A percentile compares a stretch with the other conserved stretches of the same genome.
Conservation (phyloP, 2,329 filamentous ascomycete species). For the Colletotrichum karsti region DNA sequence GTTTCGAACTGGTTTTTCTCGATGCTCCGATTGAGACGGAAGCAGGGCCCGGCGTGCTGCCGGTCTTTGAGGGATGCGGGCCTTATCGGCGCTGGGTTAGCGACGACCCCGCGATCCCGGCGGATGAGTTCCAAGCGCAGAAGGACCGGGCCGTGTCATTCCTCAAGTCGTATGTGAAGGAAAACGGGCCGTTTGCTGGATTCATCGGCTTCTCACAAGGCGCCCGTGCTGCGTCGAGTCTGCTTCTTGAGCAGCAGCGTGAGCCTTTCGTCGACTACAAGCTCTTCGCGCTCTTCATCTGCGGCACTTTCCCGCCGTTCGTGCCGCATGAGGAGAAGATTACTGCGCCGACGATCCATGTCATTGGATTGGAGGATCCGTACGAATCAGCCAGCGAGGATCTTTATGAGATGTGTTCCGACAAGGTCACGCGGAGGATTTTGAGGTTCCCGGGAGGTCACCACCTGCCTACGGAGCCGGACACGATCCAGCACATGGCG, state of each 20-base stretch:
- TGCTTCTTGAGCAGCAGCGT: slow-evolving; percentile 24
- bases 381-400: slow-evolving; percentile 13
- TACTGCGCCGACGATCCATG: slow-evolving; percentile 9
- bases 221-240: slow-evolving; percentile 14
- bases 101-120: slow-evolving; percentile 17
- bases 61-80: slow-evolving; percentile 22
- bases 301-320: slow-evolving; percentile 22
- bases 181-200: slow-evolving; percentile 23
- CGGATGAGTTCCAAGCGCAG: slow-evolving; percentile 12
- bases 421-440: slow-evolving; percentile 6
- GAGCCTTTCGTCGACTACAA: slow-evolving; percentile 4
- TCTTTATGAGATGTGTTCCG: slow-evolving; percentile 6
- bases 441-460: slow-evolving; percentile 16
- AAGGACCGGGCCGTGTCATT: slow-evolving; percentile 12
- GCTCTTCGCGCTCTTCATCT: slow-evolving; percentile 20
- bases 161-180: slow-evolving; percentile 13
- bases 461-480: slow-evolving; percentile 15
- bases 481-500: slow-evolving; percentile 13
- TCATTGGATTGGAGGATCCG: slow-evolving; percentile 18
- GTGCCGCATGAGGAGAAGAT: slow-evolving; percentile 13
- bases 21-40: slow-evolving; percentile 18
- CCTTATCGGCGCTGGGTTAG: slow-evolving; percentile 24
- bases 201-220: slow-evolving; percentile 25
- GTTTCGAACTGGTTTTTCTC: slow-evolving; percentile 17
- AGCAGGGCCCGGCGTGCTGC: slow-evolving; percentile 17